Evolutionary conservation across 169 alveolate species (phyloP).

Genomic region (Cryptosporidium ubiquitum): DNA sequence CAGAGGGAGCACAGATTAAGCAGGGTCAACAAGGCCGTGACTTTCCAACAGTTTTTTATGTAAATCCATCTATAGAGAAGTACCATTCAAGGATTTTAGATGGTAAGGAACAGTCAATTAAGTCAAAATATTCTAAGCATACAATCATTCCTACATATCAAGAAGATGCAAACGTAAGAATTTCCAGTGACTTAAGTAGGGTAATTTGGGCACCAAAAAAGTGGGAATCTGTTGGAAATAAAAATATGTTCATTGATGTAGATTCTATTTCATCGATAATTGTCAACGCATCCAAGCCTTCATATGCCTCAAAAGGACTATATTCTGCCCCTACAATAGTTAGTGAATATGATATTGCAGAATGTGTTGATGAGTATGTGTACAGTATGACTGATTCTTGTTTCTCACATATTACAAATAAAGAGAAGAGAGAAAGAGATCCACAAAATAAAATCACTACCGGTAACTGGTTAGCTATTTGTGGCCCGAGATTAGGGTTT

Average conservation of each 20-base stretch:
- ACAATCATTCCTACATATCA: slow-evolving; percentile 68
- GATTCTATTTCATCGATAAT: slow-evolving; percentile 68
- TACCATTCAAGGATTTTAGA: slow-evolving; percentile 38
- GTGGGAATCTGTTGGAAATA: slow-evolving; percentile 55
- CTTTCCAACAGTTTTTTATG: slow-evolving; percentile 60
- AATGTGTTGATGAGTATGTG: slow-evolving; percentile 72
- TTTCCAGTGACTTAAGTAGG: slow-evolving; percentile 62
- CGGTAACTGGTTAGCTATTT: slow-evolving; percentile 72
- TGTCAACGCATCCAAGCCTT: slow-evolving; percentile 66
- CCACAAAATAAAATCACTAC: slow-evolving; percentile 52
- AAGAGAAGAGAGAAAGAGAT: slow-evolving; percentile 32
- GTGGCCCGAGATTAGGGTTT: slow-evolving; percentile 72
- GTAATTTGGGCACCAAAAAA: slow-evolving; percentile 68
- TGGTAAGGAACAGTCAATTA: slow-evolving; percentile 26
- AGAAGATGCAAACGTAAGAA: slow-evolving; percentile 63
- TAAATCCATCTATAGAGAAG: slow-evolving; percentile 34
- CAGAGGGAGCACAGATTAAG: slow-evolving; percentile 70
- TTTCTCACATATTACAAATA: slow-evolving; percentile 25
- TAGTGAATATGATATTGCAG: slow-evolving; percentile 70
- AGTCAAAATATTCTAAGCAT: slow-evolving; percentile 53
- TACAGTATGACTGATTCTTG: slow-evolving; percentile 46
- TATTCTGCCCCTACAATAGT: slow-evolving; percentile 43
- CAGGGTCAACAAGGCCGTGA: slow-evolving; percentile 75
- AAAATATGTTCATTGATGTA: slow-evolving; percentile 64
- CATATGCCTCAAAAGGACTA: slow-evolving; percentile 49